phyloP scores from a whole-genome alignment of 2,329 filamentous ascomycete genomes.

The Trichophyton schoenleinii region DNA sequence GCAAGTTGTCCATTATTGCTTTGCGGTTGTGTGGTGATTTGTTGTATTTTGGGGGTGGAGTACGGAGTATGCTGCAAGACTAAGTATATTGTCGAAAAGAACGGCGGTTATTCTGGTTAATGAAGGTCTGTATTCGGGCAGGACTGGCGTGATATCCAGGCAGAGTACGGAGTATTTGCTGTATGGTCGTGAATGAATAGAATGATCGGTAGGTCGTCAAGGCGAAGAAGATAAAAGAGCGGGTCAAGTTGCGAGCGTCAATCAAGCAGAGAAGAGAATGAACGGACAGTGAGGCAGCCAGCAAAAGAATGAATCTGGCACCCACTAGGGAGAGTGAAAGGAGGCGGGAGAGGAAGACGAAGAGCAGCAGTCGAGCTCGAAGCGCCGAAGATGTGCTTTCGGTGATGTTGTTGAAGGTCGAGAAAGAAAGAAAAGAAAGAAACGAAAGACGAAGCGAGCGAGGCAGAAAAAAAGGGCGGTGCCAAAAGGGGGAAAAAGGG shows the following conservation, averaged over 20 bases:
- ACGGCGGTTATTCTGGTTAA: background rate
- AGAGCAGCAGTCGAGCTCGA: constrained; percentile 3
- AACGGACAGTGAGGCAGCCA: constrained; percentile 41
- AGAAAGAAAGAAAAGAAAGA: constrained; percentile 8
- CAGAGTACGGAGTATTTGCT: no score
- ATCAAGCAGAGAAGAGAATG: constrained; percentile 22
- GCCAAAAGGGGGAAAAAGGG: constrained; percentile 3
- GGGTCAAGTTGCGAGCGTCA: constrained; percentile 7
- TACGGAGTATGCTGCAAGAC: no score
- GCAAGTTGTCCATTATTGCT: constrained; percentile 32
- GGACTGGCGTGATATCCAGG: constrained; percentile 4
- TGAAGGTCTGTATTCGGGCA: background rate
- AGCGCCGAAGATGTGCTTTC: background rate
- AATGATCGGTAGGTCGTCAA: no score
- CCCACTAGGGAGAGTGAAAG: constrained; percentile 26
- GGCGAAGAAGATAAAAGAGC: constrained; percentile 8
- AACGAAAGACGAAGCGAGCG: constrained; percentile 9
- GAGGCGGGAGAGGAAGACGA: constrained; percentile 9
- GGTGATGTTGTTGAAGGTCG: constrained; percentile 4
- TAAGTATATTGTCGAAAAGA: no score
- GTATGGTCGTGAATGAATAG: no score
- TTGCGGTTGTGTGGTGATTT: constrained; percentile 5
- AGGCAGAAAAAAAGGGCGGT: background rate
- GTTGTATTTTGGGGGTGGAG: background rate
- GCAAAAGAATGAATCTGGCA: constrained; percentile 54